Evolutionary conservation across 768 basidiomycete species (phyloP), one percentile per base, ranked within the genome.

Genomic region (Dictyophora rubrovolvata): DNA sequence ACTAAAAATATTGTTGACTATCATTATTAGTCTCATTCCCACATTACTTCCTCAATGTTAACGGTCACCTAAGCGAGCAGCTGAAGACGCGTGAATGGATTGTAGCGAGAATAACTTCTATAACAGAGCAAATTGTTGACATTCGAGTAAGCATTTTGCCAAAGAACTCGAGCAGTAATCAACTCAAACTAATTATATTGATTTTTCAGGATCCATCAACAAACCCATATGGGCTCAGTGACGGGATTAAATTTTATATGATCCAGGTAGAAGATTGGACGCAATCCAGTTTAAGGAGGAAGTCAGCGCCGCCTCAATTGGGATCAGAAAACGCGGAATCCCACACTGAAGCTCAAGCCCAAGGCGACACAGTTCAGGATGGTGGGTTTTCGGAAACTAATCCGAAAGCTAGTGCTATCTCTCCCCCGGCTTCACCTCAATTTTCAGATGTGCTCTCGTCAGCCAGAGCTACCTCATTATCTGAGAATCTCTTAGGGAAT

Each of bases 241-340:
- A 91, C 62, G 92, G 93, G 28, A 85, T 91, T 60, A 94, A 94
- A 72, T 94, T 89, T 64, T 93, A 90, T 70, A 87, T 92, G 83
- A 81, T 94, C 18, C 88, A 93, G 71, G 92, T 93, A 20, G 92
- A 95, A 68, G 89, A 91, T 65, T 95, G 92, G 91, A 90, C 87
- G 1, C 87, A 90, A 65, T 83, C 86, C 1, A 79, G 76, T 51
- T 63, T 80, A 69, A 80, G 84, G 50, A 77, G 80, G 53, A 70
- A 72, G 34, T 76, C 75, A 8, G 76, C 77, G 9, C 79, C 77
- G 66, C 86, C 84, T 65, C 66, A 73, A 17, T 72, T 47, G 22
- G 54, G 21, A 16, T 46, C 37, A 36, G 54, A 22, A 11, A 36
- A n/a, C n/a, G 14, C 33, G 28, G 49, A 50, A 11, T 17, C 57